A percentile compares a stretch with the other conserved stretches of the same genome.
Evolutionary conservation across 169 alveolate genomes (phyloP).

Genomic region (Plasmodium knowlesi): DNA sequence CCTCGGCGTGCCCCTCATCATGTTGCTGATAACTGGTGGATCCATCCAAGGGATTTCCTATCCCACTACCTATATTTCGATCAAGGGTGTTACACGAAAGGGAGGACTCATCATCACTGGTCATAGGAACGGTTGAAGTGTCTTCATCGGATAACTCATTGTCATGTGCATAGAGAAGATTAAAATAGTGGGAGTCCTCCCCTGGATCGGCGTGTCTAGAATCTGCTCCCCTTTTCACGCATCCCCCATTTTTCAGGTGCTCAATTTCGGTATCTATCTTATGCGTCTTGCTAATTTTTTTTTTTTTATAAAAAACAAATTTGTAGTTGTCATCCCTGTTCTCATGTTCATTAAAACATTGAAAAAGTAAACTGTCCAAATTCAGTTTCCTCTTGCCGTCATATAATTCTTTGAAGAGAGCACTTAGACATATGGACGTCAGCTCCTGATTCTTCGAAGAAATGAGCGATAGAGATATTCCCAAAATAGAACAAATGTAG

Average conservation of each 20-base stretch:
- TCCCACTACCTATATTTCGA: conserved; percentile 2
- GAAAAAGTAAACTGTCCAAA: conserved; percentile 19
- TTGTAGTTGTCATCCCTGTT: conserved; percentile 1
- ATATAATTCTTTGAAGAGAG: conserved; percentile 43
- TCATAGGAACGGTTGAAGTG: conserved; percentile 10
- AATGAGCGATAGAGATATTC: conserved; percentile 38
- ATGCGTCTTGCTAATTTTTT: background rate
- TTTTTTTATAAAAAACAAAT: background rate
- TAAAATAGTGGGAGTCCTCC: background rate
- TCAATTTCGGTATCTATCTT: background rate
- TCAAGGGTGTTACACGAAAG: conserved; percentile 18
- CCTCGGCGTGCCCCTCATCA: background rate
- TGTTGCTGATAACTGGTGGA: background rate
- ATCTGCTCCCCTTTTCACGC: background rate
- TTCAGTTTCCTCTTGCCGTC: background rate
- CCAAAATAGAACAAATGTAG: conserved; percentile 67
- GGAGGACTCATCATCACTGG: conserved; percentile 41
- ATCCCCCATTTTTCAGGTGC: background rate
- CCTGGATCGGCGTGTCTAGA: background rate
- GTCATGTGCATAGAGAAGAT: conserved; percentile 51
- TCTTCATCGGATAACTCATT: conserved; percentile 48
- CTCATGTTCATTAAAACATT: background rate
- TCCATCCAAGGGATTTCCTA: background rate
- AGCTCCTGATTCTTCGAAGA: conserved; percentile 45
- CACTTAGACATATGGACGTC: conserved; percentile 19